Evolutionary conservation across 2,329 filamentous ascomycete species (phyloP), one percentile per base, ranked within the genome.

Genomic region (Nakataea oryzae): DNA sequence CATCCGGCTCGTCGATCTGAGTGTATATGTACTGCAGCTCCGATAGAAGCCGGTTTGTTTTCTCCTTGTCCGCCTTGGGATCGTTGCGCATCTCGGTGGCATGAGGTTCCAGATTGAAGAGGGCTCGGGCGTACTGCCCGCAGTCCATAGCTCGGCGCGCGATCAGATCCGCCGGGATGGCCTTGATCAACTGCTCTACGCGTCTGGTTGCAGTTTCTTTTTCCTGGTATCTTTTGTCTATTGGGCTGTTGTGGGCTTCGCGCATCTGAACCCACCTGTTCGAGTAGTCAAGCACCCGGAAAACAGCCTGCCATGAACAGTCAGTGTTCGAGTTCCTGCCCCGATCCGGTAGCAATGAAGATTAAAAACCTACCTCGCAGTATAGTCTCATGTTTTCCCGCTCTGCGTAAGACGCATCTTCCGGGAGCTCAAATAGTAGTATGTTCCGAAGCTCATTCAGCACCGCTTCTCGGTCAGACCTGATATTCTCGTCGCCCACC

Each of bases 1-100:
- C 93, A 73, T 99, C 95, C 0, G 95, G 96, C 69, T 99, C 95
- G 70, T 99, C 95, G 64, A 99, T 97, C 68, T 97, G 90, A 1
- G 91, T 91, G 73, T 99, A 99, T 24, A 99, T 96, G 61, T 93
- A 87, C 70, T 97, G 93, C 28, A 99, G 78, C 64, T 87, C 85
- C 67, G 91, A 85, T 64, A 96, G 83, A 4, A 95, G 79, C 28
- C 85, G 80, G 61, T 88, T 80, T n/a, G 82, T 76, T 27, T 85
- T 81, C 2, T 80, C 78, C 1, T 77, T 73, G 1, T 79, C 78
- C 30, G 60, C 60, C 32, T 57, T 57, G 54, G 60, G 24, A 29
- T 76, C 70, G 41, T 73, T 69, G 29, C 76, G 75, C 32, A 64
- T 79, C 75, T 62, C 79, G 72, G 64, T 80, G 76, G 62, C 67